Base-by-base conservation (phyloP, 257 asterid genomes). In the Vinca minor region DNA sequence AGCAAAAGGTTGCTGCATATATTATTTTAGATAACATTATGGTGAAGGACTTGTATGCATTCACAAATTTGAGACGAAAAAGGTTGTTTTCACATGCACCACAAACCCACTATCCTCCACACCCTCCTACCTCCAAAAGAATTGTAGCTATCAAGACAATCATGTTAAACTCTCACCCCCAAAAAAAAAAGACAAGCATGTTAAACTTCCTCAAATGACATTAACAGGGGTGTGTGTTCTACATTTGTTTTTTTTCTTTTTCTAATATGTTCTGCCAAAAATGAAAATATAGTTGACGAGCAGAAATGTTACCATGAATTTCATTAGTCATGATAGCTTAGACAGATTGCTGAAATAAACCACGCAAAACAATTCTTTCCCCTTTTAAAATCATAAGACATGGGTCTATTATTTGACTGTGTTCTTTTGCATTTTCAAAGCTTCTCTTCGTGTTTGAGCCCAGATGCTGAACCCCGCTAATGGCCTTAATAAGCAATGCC, bases 1-100 rank as follows among this genome's bases (percentile, higher is more conserved):
- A 75, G 87, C 62, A 63, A 93, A 93, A 31, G 90, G 79, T 74
- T 78, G 80, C 99, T 93, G 83, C 79, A 73, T 17, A 76, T 59
- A 56, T 53, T 54, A 47, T 25, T 14, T 59, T 21, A 68, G 71
- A 57, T 44, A 44, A 73, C 39, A 46, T 44, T 39, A 50, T 45
- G 62, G 56, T 26, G 47, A 29, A 71, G 29, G 2, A 35, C 10
- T 38, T 46, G 0, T 1, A 48, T 9, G 20, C 63, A 46, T 2
- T 57, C 41, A 67, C 14, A 31, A n/a, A 66, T 55, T 38, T 26
- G 25, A 54, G 32, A 54, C 2, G 14, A 65, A 65, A 53, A 21
- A 66, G 21, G 34, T 61, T 44, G 44, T 49, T 4, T 29, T 11
- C 18, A 50, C 8, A 66, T 54, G 36, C 39, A 26, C 36, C 15